Conservation (phyloP, 2,329 filamentous ascomycete species). For the Ceratocystiopsis minuta region DNA sequence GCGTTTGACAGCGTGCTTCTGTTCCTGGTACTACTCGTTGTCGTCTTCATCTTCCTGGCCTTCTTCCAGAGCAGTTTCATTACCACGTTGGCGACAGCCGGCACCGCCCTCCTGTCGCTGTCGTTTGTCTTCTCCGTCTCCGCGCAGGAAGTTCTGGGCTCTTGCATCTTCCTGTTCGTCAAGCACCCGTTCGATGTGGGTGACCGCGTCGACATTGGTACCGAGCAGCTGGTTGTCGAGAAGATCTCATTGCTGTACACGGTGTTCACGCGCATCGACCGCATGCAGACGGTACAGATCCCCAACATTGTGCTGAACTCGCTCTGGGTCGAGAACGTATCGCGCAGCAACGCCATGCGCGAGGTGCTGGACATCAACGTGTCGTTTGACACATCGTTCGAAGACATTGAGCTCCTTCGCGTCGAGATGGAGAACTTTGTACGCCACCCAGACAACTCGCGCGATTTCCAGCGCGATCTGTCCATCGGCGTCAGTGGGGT, state of each 20-base stretch:
- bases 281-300: constrained; percentile 63
- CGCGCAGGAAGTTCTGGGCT: constrained; percentile 87
- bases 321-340: constrained; percentile 89
- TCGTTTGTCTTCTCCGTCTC: constrained; percentile 92
- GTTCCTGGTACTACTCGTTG: constrained; percentile 61
- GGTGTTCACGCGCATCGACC: constrained; percentile 70
- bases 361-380: constrained; percentile 68
- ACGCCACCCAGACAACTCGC: constrained; percentile 60
- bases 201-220: constrained; percentile 70
- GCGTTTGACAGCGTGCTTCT: constrained; percentile 78
- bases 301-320: constrained; percentile 87
- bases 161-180: constrained; percentile 95
- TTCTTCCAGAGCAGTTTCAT: constrained; percentile 80
- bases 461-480: constrained; percentile 80
- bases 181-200: constrained; percentile 97
- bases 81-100: constrained; percentile 72
- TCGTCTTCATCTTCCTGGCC: constrained; percentile 71
- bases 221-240: constrained; percentile 62
- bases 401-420: constrained; percentile 74
- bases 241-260: constrained; percentile 89
- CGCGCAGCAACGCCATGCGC: constrained; percentile 79
- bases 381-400: constrained; percentile 71
- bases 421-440: constrained; percentile 77
- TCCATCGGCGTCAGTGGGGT: constrained; percentile 62
- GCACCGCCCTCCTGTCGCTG: constrained; percentile 81